Base-by-base conservation (phyloP, 2,329 filamentous ascomycete genomes). In the Hymenoscyphus scutula region DNA sequence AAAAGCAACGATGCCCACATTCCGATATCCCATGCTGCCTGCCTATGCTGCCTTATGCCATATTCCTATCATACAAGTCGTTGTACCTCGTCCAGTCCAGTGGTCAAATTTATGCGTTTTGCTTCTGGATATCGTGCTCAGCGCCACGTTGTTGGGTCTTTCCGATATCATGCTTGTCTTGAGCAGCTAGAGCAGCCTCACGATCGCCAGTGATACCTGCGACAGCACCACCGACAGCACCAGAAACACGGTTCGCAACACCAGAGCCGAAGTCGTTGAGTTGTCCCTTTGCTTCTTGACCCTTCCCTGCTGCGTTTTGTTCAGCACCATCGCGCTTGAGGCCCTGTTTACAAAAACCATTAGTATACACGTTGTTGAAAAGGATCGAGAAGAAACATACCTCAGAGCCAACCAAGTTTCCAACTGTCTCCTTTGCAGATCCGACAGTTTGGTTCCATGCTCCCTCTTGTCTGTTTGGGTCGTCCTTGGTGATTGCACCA, bases 371-470 rank as follows among this genome's bases (percentile, higher is more conserved):
- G 10, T 48, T 19, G n/a, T 5, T 7, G 19, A 41, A 2, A 5
- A 15, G 17, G n/a, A 17, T n/a, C 17, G 15, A n/a, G 41, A 8
- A n/a, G 5, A 19, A 56, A 71, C 77, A 68, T 74, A 84, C 84
- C 77, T 95, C 89, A 67, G 85, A 87, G 64, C 93, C 94, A 29
- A 94, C 68, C 5, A 94, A 70, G 19, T 88, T 87, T 62, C 94
- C 94, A 0, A 95, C 67, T 4, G 87, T 80, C 75, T 97, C 91
- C 81, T 97, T 97, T 53, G 88, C 88, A 0, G 89, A 85, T 59
- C 93, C 94, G n/a, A 93, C 73, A 5, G 92, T 96, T 79, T 97
- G 93, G 80, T 97, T 91, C 87, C 89, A 96, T 19, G 83, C 82
- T 53, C 94, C 93, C 19, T 84, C 75, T 25, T 82, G 79, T 67